Base-by-base conservation (phyloP, 2,329 filamentous ascomycete genomes). In the Colletotrichum gigasporum region DNA sequence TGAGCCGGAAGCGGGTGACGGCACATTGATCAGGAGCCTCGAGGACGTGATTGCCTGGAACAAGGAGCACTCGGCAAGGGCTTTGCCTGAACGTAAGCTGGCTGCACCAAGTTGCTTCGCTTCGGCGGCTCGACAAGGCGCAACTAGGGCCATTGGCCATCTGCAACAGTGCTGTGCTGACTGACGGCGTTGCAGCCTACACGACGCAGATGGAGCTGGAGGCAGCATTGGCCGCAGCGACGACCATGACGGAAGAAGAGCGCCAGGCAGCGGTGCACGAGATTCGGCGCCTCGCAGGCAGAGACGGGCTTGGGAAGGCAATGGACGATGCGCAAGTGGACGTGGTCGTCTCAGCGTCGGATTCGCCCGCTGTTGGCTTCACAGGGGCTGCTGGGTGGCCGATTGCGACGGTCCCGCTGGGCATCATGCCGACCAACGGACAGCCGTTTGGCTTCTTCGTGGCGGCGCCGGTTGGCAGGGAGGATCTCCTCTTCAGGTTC, bases 361-460 rank as follows among this genome's bases (percentile, higher is more conserved):
- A 72, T 35, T 68, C 66, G 22, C 42, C 35, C 2, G 53, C 68
- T 5, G 53, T 70, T 5, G 54, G 30, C 4, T 70, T 69, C 32
- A 64, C 68, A 42, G 54, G 69, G 18, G 63, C 60, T 34, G 64
- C 73, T 24, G 69, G 71, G 0, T 72, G 69, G 67, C 71, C 73
- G 9, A 65, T 70, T 16, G 72, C 69, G 12, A 73, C 69, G 4
- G 68, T 74, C 1, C 72, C 72, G 1, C 66, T 71, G 41, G 68
- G 68, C 1, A 69, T 69, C 35, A 34, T 71, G 34, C 52, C 28
- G 11, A 68, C 65, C 26, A 74, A 72, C 44, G 67, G 65, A 12
- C 69, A 69, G 41, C 73, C 71, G 8, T 74, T 70, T 62, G 70
- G 71, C 1, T 58, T 75, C 10, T 72, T 71, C 42, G 62, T 69